Evolutionary conservation across 768 basidiomycete genomes (phyloP), one percentile per base, ranked within the genome.

Genomic region (Cubamyces sp.): DNA sequence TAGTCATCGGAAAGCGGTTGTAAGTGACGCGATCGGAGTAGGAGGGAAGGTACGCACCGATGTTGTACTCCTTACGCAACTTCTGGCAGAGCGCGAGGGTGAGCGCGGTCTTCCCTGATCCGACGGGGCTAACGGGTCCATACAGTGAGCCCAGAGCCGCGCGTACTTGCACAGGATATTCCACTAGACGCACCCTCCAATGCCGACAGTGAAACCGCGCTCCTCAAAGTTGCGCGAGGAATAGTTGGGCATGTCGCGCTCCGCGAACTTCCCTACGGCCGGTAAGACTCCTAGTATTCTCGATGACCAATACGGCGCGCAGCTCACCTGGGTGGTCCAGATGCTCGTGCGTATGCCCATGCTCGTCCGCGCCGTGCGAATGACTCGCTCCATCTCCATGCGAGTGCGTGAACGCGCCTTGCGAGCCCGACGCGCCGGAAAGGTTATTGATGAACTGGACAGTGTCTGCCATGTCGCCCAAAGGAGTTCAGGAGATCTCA

Each of bases 131-230:
- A 65, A 41, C 41, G 52, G 37, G 7, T 14, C 5, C 0, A 30
- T 18, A 8, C 6, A 25, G 37, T n/a, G 14, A 23, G 14, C 19
- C 14, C 15, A 39, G 15, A 46, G 42, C 47, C 28, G 45, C 25
- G n/a, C 51, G 18, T 46, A 15, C 28, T 47, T n/a, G 28, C 6
- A 28, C 23, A 41, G 16, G n/a, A 28, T 25, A n/a, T 8, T 18
- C 19, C 34, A 30, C 30, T 8, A 16, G 14, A 76, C 88, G 50
- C 70, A 96, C 96, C 96, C 96, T 70, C 96, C 96, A 57, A 98
- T 98, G n/a, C 96, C 96, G 61, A 99, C 80, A 0, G 96, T 98
- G 77, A 98, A 99, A 0, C 92, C 97, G 64, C 96, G 81, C 76
- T 98, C 96, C 54, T 87, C 84, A 69, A 95, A 98, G 78, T 95